Conservation (phyloP, 225 moss, liverwort and hornwort genomes). For the Sphagnum tenellum region DNA sequence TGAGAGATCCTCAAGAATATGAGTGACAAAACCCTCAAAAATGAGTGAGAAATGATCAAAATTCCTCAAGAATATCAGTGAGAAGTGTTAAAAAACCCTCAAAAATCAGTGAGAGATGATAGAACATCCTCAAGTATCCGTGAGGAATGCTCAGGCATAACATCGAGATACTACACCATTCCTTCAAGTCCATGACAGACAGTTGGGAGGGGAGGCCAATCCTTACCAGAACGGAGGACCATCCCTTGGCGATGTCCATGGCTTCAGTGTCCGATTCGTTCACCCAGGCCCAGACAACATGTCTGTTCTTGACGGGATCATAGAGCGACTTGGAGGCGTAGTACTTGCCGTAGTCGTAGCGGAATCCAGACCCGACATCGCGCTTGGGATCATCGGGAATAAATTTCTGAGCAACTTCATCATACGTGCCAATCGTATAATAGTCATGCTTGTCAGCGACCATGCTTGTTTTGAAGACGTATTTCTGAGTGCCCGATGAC, state of each 20-base stretch:
- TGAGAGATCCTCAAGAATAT: no score
- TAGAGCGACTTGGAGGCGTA: conserved; percentile 43
- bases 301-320: conserved; percentile 20
- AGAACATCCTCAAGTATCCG: no score
- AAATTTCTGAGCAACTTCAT: conserved; percentile 15
- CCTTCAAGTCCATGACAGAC: no score
- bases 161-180: no score
- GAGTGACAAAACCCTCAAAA: no score
- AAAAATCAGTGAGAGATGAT: no score
- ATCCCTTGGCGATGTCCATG: conserved; percentile 29
- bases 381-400: no score
- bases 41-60: no score
- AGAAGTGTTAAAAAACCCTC: no score
- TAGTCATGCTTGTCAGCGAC: conserved; percentile 19
- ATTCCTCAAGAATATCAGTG: no score
- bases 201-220: not conserved
- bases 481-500: not conserved
- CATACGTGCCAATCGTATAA: conserved; percentile 30
- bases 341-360: conserved; percentile 46
- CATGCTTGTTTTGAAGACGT: conserved; percentile 29
- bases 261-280: conserved; percentile 37
- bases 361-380: conserved; percentile 25
- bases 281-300: conserved; percentile 40
- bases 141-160: no score
- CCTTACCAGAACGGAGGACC: conserved; percentile 37